phyloP scores from a whole-genome alignment of 495 filamentous ascomycete species.

The Penicillium coprophilum region DNA sequence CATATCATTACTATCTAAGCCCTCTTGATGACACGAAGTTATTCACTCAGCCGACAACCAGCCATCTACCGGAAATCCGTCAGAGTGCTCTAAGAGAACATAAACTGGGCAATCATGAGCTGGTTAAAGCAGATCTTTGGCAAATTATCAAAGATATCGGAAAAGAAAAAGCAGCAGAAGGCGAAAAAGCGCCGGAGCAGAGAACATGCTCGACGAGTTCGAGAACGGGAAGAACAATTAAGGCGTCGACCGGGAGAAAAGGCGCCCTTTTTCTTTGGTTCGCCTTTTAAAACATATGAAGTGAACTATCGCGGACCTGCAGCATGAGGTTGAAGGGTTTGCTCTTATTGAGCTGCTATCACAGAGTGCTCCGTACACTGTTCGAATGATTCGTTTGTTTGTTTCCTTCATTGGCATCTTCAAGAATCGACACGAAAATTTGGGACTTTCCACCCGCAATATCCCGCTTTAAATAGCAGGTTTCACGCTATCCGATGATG shows the following conservation, averaged over 20 bases:
- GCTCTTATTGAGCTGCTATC: background rate
- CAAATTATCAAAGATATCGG: background rate
- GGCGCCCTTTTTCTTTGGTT: background rate
- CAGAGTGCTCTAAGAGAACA: background rate
- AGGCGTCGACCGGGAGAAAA: background rate
- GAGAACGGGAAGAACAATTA: background rate
- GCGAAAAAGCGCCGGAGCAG: background rate
- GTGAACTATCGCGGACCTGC: background rate
- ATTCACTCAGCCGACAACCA: too few species aligned
- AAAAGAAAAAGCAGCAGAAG: background rate
- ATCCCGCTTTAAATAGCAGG: background rate
- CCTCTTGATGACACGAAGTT: background rate
- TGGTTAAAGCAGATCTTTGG: background rate
- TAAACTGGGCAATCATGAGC: background rate
- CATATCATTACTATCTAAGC: background rate
- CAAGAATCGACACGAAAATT: background rate
- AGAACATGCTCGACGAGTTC: background rate
- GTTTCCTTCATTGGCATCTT: background rate
- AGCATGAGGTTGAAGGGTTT: background rate
- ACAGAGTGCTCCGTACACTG: background rate
- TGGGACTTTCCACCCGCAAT: background rate
- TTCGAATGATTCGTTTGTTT: background rate
- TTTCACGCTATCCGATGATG: too few species aligned
- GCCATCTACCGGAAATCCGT: background rate
- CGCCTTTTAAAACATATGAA: background rate